Conservation (phyloP, 345 rosid genomes). For the Dovyalis caffra region DNA sequence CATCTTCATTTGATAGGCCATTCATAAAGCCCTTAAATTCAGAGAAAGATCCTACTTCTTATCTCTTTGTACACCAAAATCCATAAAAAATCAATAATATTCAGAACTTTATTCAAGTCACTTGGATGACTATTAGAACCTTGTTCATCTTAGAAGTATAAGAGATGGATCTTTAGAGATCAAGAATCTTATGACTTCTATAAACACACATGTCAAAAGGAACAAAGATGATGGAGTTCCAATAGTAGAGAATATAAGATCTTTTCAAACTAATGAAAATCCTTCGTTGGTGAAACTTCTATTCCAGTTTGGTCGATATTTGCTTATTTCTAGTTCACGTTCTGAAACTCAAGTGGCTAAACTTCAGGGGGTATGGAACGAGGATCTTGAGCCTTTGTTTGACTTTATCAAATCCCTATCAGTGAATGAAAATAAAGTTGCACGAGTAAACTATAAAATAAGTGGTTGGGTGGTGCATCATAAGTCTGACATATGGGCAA, state of each 20-base stretch:
- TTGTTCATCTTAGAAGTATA: conserved; percentile 28
- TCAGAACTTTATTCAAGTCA: conserved; percentile 26
- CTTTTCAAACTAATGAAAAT: conserved; percentile 73
- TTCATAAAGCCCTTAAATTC: conserved; percentile 70
- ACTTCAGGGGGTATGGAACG: conserved; percentile 93
- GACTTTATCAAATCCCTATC: conserved; percentile 71
- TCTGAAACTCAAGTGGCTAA: conserved; percentile 94
- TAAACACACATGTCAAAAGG: neutral
- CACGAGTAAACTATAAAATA: conserved; percentile 80
- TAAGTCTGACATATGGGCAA: conserved; percentile 89
- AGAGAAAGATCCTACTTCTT: conserved; percentile 55
- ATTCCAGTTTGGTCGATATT: conserved; percentile 83
- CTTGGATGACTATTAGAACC: neutral
- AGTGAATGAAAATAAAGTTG: conserved; percentile 78
- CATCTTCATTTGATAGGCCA: conserved; percentile 86
- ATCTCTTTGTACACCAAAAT: conserved; percentile 38
- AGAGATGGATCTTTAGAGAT: conserved; percentile 5
- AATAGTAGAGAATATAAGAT: conserved; percentile 68
- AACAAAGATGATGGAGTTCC: conserved; percentile 33
- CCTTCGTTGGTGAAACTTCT: conserved; percentile 82
- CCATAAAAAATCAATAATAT: conserved; percentile 50
- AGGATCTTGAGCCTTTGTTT: conserved; percentile 73
- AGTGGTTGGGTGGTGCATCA: conserved; percentile 93
- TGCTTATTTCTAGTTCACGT: conserved; percentile 85
- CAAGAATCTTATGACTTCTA: conserved; percentile 18